Conservation (phyloP, 1,284 basidiomycete genomes). For the Calocybe gambosa region DNA sequence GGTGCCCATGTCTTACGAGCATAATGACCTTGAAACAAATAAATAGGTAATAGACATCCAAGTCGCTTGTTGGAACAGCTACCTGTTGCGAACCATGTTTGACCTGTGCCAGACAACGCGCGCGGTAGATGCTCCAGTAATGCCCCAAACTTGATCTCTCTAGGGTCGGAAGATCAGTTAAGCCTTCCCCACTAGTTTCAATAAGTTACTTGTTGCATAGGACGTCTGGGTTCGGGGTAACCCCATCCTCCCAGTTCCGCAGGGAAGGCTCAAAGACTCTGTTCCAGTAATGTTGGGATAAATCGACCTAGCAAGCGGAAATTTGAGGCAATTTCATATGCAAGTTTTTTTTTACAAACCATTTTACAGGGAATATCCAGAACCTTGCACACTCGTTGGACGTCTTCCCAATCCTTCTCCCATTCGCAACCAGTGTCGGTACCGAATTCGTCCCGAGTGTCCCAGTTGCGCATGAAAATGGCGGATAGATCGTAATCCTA, state of each 20-base stretch:
- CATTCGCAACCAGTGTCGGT: conserved; percentile 83
- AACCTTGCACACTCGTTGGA: conserved; percentile 70
- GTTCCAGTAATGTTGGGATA: conserved; percentile 85
- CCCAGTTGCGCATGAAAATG: conserved; percentile 97
- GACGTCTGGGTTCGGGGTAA: conserved; percentile 92
- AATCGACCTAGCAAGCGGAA: conserved; percentile 64
- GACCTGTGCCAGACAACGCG: conserved; percentile 21
- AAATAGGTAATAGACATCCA: conserved; percentile 3
- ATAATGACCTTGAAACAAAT: conserved; percentile 68
- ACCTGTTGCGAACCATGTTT: conserved; percentile 79
- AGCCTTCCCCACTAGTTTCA: neutral
- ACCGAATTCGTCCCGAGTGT: conserved; percentile 64
- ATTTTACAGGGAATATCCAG: conserved; percentile 63
- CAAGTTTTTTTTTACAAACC: conserved; percentile 45
- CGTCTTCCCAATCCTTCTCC: conserved; percentile 94
- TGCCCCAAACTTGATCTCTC: conserved; percentile 93
- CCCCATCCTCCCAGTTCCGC: conserved; percentile 67
- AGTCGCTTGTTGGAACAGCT: conserved; percentile 2
- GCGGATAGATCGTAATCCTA: conserved; percentile 81
- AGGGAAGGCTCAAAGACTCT: conserved; percentile 84
- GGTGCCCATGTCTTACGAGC: conserved; percentile 59
- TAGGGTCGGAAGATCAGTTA: conserved; percentile 24
- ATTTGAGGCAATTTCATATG: no score
- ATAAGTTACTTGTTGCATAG: conserved; percentile 76
- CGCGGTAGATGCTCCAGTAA: conserved; percentile 60